Evolutionary conservation across 1,139 yeast species (phyloP).

Genomic region (Martiniozyma asiatica): DNA sequence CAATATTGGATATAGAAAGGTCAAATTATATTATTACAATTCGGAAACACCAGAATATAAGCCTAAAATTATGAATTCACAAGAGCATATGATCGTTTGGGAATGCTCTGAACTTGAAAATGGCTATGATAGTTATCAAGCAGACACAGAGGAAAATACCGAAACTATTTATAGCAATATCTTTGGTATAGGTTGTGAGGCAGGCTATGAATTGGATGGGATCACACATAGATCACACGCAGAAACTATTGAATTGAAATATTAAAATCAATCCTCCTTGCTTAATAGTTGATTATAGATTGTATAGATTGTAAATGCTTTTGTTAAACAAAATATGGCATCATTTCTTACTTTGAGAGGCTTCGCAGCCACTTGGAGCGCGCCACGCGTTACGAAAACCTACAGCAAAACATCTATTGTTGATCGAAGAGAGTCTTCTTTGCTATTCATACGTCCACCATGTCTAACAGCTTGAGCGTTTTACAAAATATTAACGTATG

Average conservation of each 20-base stretch:
- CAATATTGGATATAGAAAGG: slow-evolving; percentile 9
- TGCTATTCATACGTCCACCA: slow-evolving; percentile 7
- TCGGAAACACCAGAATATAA: slow-evolving; percentile 1
- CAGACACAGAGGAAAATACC: slow-evolving; percentile 7
- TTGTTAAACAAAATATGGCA: no score
- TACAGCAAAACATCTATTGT: background rate
- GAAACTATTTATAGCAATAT: slow-evolving; percentile 17
- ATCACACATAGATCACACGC: slow-evolving; percentile 34
- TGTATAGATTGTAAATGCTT: no score
- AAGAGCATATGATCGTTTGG: slow-evolving; percentile 6
- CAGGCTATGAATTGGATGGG: slow-evolving; percentile 30
- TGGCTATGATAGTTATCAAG: slow-evolving; percentile 15
- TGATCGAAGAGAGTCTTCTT: background rate
- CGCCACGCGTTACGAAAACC: no score
- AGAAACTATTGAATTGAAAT: slow-evolving; percentile 20
- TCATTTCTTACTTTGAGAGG: no score
- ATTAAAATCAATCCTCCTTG: background rate
- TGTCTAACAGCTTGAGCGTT: slow-evolving; percentile 19
- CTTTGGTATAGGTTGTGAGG: slow-evolving; percentile 38
- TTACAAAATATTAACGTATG: slow-evolving; percentile 21
- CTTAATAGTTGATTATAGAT: no score
- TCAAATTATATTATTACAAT: slow-evolving; percentile 15
- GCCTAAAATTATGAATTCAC: background rate
- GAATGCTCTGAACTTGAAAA: slow-evolving; percentile 28
- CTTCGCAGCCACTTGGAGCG: no score